Percentiles rank a stretch among this genome's conserved stretches.
Conservation (phyloP, 129 eudicot genomes). For the Escallonia rubra region DNA sequence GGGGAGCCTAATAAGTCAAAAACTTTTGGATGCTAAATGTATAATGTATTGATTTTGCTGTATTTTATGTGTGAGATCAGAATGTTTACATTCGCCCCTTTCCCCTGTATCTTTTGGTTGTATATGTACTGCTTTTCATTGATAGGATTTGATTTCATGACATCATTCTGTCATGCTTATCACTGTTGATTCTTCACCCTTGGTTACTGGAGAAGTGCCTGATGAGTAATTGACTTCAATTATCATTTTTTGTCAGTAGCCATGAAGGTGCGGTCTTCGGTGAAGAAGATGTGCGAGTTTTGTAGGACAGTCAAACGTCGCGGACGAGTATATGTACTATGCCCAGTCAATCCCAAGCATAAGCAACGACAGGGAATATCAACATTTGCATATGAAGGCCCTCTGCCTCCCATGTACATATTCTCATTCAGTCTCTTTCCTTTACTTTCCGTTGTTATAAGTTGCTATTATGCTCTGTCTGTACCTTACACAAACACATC, state of each 20-base stretch:
- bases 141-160: neutral
- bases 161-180: no score
- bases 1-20: no score
- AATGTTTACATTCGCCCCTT: no score
- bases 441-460: neutral
- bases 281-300: conserved; percentile 60
- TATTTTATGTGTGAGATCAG: no score
- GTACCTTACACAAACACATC: neutral
- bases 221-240: neutral
- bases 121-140: neutral
- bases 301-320: conserved; percentile 50
- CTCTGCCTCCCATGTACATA: conserved; percentile 28
- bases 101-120: no score
- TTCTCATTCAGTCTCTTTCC: neutral
- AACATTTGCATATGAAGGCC: conserved; percentile 44
- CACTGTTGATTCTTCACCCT: neutral
- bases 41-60: no score
- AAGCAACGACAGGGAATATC: conserved; percentile 61
- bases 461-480: neutral
- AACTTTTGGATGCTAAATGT: no score
- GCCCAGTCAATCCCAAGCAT: conserved; percentile 58
- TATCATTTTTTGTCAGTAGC: neutral
- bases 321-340: conserved; percentile 47
- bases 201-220: neutral
- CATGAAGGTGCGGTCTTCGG: conserved; percentile 64